Percentiles rank a stretch among this genome's conserved stretches.
Conservation (phyloP, 116 monocot genomes). For the Trichopus zeylanicus region DNA sequence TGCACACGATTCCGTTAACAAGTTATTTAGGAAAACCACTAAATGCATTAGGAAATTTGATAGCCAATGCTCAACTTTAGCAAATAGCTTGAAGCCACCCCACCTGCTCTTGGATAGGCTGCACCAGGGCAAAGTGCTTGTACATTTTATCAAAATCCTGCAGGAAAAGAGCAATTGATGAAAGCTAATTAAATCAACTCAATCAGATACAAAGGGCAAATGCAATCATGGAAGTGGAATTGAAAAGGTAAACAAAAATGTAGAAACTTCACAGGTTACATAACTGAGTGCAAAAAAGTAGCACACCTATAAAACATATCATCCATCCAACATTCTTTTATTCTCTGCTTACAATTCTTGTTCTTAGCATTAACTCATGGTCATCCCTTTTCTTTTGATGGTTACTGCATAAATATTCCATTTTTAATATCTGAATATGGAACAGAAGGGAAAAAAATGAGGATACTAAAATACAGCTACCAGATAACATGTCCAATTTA, state of each 20-base stretch:
- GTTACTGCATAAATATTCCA: too few relatives aligned
- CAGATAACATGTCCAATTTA: too few relatives aligned
- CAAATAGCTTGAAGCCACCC: conserved; percentile 5
- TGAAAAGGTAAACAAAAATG: neutral
- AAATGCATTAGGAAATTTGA: too few relatives aligned
- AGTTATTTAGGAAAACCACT: too few relatives aligned
- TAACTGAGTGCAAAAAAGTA: neutral
- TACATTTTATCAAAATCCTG: conserved; percentile 65
- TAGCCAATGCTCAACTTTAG: neutral
- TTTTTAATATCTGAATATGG: too few relatives aligned
- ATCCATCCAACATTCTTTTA: neutral
- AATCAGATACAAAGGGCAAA: neutral
- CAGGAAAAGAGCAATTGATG: conserved; percentile 12
- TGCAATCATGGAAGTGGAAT: neutral
- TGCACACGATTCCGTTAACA: too few relatives aligned
- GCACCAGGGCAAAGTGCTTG: conserved; percentile 43
- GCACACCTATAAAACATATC: neutral
- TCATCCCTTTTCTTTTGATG: too few relatives aligned
- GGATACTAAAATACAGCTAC: too few relatives aligned
- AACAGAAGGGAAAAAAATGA: too few relatives aligned
- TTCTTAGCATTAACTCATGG: too few relatives aligned
- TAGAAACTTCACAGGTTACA: neutral
- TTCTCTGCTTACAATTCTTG: too few relatives aligned
- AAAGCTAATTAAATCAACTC: neutral
- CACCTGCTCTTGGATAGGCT: conserved; percentile 71